These are phyloP conservation scores for Wickerhamiella azymoides DNA, from an alignment of 805 yeast genomes.

Conservation along the genomic window DNA sequence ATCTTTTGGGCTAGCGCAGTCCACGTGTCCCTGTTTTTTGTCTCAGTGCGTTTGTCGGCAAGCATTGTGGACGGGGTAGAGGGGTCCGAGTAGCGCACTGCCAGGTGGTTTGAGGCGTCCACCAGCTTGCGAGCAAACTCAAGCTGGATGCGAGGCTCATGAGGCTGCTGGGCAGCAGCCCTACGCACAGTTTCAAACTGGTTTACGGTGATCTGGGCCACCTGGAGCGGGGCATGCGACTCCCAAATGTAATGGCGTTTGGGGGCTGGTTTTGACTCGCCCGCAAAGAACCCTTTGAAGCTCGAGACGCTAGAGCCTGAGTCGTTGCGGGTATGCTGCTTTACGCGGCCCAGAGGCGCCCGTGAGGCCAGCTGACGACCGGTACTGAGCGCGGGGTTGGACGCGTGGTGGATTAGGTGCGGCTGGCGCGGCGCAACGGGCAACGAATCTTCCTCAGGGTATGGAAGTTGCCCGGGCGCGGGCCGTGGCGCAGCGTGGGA, in stretches of 20 bases:
- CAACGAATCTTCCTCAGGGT: neutral
- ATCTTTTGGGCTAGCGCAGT: slow-evolving; percentile 44
- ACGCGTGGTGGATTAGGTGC: no score
- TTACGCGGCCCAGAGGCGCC: neutral
- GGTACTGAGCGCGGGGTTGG: neutral
- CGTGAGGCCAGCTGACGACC: neutral
- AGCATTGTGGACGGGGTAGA: slow-evolving; percentile 27
- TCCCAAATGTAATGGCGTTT: slow-evolving; percentile 8
- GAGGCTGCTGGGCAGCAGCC: slow-evolving; percentile 22
- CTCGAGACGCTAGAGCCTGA: neutral
- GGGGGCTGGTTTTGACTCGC: slow-evolving; percentile 9
- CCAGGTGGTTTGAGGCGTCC: slow-evolving; percentile 30
- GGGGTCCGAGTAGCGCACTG: slow-evolving; percentile 27
- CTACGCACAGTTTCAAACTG: slow-evolving; percentile 21
- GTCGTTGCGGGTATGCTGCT: slow-evolving; percentile 4
- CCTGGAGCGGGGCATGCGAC: neutral
- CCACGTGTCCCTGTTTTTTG: slow-evolving; percentile 42
- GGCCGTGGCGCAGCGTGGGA: neutral
- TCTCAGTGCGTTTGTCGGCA: slow-evolving; percentile 32
- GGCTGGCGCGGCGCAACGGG: neutral
- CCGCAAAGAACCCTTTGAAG: neutral
- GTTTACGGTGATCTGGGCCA: slow-evolving; percentile 18
- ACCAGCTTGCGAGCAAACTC: slow-evolving; percentile 48
- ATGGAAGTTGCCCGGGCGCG: neutral
- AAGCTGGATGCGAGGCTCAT: slow-evolving; percentile 40